A percentile compares a stretch with the other conserved stretches of the same genome.
Evolutionary conservation across 169 alveolate genomes (phyloP).

Genomic region (Plasmodium ovale): DNA sequence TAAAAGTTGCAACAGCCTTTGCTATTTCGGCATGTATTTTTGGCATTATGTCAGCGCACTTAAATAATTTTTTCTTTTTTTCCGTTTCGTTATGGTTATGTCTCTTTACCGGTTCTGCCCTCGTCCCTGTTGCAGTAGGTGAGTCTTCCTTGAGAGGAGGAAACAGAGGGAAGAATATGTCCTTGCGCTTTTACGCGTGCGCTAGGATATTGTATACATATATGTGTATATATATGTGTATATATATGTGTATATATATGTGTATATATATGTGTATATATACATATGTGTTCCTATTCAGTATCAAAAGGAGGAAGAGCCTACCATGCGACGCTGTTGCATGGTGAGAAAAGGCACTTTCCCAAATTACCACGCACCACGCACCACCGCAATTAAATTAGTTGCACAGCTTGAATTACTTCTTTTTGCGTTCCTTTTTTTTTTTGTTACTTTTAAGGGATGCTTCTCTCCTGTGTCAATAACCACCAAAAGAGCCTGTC

Average conservation of each 20-base stretch:
- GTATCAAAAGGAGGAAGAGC: too few species aligned
- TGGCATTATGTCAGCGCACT: conserved; percentile 80
- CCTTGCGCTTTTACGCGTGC: background rate
- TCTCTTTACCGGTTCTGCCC: conserved; percentile 87
- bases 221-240: background rate
- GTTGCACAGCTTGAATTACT: background rate
- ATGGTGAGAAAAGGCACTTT: too few species aligned
- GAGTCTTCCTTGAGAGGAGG: background rate
- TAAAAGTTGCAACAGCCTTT: conserved; percentile 85
- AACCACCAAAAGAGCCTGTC: conserved; percentile 82
- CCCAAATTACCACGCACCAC: too few species aligned
- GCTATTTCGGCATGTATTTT: conserved; percentile 83
- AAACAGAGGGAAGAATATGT: background rate
- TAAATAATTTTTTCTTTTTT: conserved; percentile 77
- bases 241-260: too few species aligned
- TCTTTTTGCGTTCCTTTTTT: background rate
- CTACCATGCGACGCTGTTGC: too few species aligned
- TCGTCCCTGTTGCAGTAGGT: conserved; percentile 88
- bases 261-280: too few species aligned
- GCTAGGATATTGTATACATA: background rate
- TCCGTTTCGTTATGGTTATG: conserved; percentile 85
- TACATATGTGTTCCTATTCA: too few species aligned
- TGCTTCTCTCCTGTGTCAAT: conserved; percentile 80
- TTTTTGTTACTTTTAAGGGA: conserved; percentile 28
- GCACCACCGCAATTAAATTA: too few species aligned